Base-by-base conservation (phyloP, 164 flowering plant genomes). In the Vitis labrusca region DNA sequence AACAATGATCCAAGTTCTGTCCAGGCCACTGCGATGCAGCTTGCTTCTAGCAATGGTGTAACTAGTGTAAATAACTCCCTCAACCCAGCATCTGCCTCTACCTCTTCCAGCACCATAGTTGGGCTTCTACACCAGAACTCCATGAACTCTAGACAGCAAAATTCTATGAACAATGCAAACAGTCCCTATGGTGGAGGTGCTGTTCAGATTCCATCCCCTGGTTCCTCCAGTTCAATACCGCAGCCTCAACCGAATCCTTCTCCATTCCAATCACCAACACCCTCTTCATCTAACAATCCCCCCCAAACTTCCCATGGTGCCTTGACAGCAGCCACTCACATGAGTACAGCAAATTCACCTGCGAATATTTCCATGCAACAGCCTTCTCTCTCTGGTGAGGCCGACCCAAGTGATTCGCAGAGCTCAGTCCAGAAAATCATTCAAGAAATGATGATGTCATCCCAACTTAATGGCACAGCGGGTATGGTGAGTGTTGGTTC, bases 401-500 rank as follows among this genome's bases (percentile, higher is more conserved):
- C 80, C 49, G 97, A 91, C 37, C 81, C 85, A 9, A 83, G 76
- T 73, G 99, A 96, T 47, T 78, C 97, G 0, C 97, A 92, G 72
- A 92, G 94, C 68, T 91, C 97, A 16, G 97, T 96, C 23, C 97
- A 93, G 81, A 93, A 93, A 76, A 85, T 96, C 54, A 68, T 96
- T 61, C 93, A 92, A 13, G 94, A 89, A 19, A 86, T 91, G 85
- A 86, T 95, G 91, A 84, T 93, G 87, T 79, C 92, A 2, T 81
- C 83, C 55, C 94, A 91, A 69, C 69, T 81, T n/a, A 84, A 78
- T 71, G 90, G 87, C 44, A 79, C 84, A 8, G 87, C 86, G 74
- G 78, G 84, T 50, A 79, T 87, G 83, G 81, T 79, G 30, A 85
- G 82, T 65, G 76, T 74, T 50, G 84, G 88, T 52, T 68, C 89